Evolutionary conservation across 805 yeast genomes (phyloP), one percentile per base, ranked within the genome.

Genomic region (Zygosaccharomyces siamensis): DNA sequence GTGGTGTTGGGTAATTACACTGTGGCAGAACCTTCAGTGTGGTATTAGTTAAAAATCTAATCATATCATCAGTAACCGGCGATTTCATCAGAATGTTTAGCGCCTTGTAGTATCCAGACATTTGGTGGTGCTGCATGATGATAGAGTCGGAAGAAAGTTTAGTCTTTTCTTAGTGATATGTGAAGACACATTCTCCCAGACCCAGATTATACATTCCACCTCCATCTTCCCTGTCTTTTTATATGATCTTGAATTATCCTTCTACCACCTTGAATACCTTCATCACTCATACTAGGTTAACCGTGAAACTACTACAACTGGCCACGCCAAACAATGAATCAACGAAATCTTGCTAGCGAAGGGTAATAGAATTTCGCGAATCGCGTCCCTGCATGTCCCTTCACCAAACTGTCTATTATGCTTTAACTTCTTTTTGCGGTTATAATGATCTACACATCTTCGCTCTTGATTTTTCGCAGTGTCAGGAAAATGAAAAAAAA

Each of bases 31-130:
- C 85, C 62, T 80, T 84, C 47, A 84, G 70, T 3, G 90, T 80
- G 24, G 77, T 72, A 41, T 78, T 81, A 48, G 85, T 88, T 51
- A 84, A 63, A 61, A 78, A 83, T 62, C 80, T 83, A 56, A 84
- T 76, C 86, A 84, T 83, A 55, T 83, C 88, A 58, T 82, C 85
- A 10, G 86, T 77, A 49, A 84, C 84, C 26, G 89, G 89, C 2
- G 84, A 73, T 56, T 75, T 75, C 68, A 82, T 71, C 55, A 83
- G 75, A 45, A 81, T 67, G 49, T 74, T 71, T 54, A 83, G 74
- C 41, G 88, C 87, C 70, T 83, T 75, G 24, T 70, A 56, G 60
- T 77, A 58, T 48, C 55, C 58, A 43, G 56, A 55, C 59, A 61
- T 55, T 35, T 49, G 49, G 46, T n/a, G 32, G 27, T 46, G 37